Evolutionary conservation across 2,329 filamentous ascomycete genomes (phyloP), one percentile per base, ranked within the genome.

Genomic region (Didymosphaeria variabile): DNA sequence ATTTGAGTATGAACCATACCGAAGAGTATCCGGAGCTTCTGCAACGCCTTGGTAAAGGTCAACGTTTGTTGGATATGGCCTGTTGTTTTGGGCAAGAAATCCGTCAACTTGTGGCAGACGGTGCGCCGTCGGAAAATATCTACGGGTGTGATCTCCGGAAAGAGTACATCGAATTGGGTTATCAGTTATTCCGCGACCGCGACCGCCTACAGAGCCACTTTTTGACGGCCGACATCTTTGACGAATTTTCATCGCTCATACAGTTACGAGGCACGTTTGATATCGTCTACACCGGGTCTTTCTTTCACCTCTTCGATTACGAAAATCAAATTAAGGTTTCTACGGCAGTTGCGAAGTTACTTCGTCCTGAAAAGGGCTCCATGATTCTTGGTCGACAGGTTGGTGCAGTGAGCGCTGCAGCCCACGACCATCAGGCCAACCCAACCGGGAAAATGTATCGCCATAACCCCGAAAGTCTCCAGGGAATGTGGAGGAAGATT

Each of bases 81-180:
- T 83, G 81, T 70, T 82, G 80, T 64, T 78, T 83, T 57, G 81
- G 80, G 12, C 78, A 83, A 45, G 78, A 79, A 21, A 71, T 83
- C 53, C 76, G 81, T 1, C 73, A 79, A 54, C 71, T 83, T 12
- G 75, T 65, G 3, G 59, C 61, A 19, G 79, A 80, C 52, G 80
- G 80, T 5, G 79, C 72, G 2, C 80, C 80, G 2, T 62, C 75
- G 2, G 64, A 72, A 29, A 79, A 79, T 34, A 70, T 82, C 0
- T 73, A 71, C 50, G 81, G 80, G 26, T 71, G 72, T 15, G 81
- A 84, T 59, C 65, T 83, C 19, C 66, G 71, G 32, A 23, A 64
- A 1, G 67, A 70, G 12, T 86, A 88, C 65, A 79, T 88, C 55
- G 80, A 86, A 12, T 73, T 86, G n/a, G 87, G 87, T 31, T 88